Percentiles rank a stretch among this genome's conserved stretches.
Conservation (phyloP, 768 basidiomycete species). For the Pleurotus giganteus region DNA sequence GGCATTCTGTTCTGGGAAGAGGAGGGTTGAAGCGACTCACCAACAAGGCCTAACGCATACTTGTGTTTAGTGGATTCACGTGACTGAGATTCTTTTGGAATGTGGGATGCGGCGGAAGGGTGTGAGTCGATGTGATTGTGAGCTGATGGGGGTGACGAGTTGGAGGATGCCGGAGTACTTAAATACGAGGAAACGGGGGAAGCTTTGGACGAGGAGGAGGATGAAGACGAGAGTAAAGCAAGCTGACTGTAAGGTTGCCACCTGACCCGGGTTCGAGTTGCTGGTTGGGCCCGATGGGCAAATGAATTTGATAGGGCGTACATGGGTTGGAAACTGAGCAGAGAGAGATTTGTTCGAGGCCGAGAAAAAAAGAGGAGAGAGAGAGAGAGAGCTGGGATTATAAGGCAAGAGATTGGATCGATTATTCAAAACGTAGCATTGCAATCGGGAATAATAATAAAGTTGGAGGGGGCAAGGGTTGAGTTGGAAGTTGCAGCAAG, state of each 20-base stretch:
- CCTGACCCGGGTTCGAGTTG: constrained; percentile 65
- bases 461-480: constrained; percentile 16
- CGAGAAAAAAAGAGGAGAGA: constrained; percentile 18
- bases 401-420: constrained; percentile 14
- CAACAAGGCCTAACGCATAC: constrained; percentile 67
- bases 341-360: constrained; percentile 18
- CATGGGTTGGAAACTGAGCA: constrained; percentile 25
- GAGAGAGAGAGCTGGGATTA: constrained; percentile 26
- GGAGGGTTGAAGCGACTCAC: constrained; percentile 39
- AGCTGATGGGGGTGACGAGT: constrained; percentile 41
- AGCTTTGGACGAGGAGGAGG: constrained; percentile 21
- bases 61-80: constrained; percentile 37
- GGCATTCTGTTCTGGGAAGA: constrained; percentile 13
- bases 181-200: constrained; percentile 42
- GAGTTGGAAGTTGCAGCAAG: constrained; percentile 16
- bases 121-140: constrained; percentile 32
- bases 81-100: constrained; percentile 29
- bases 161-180: constrained; percentile 57
- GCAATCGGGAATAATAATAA: constrained; percentile 25
- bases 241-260: constrained; percentile 77
- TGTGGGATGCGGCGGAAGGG: constrained; percentile 28
- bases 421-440: constrained; percentile 33
- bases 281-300: constrained; percentile 70
- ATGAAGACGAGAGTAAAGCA: constrained; percentile 39
- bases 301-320: constrained; percentile 47